Base-by-base conservation (phyloP, 169 alveolate genomes). In the Eimeria praecox region DNA sequence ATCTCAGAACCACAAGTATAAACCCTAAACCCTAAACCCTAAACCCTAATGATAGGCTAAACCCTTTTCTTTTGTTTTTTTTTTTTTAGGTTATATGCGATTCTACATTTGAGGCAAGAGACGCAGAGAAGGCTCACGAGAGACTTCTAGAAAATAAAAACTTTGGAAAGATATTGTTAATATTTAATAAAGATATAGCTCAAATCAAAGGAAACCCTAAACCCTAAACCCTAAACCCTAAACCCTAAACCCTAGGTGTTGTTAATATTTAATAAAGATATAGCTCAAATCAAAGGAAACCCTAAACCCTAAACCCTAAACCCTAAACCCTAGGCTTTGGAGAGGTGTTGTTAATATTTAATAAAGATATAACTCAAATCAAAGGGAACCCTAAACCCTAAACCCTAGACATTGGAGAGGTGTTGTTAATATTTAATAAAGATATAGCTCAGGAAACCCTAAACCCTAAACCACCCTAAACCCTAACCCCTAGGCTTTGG, bases 61-160 rank as follows among this genome's bases (percentile, higher is more conserved):
- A 49, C 59, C 59, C 59, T 49, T 62, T n/a, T n/a, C n/a, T n/a
- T n/a, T n/a, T n/a, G n/a, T 69, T 33, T 71, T 6, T 71, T 38
- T 40, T 1, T 42, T 38, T 77, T 49, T 42, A 92, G 95, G 95
- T 80, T 9, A 69, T 92, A 3, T 27, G 42, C 2, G 95, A 80
- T 59, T 38, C 92, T 6, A 38, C 6, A n/a, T 78, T 27, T 77
- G 46, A 59, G 1, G 44, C 92, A 0, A 59, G 56, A 35, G 75
- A 59, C 0, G 95, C 92, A 18, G 95, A 80, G 18, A 64, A 78
- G 75, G 92, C 92, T 40, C 92, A 77, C 54, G 30, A 52, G 20
- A 46, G 92, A 12, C 49, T 92, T 18, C 35, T 56, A 46, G 33
- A 22, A 16, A 56, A 77, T 82, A 30, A 9, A n/a, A 64, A 82